Conservation (phyloP, 352 stramenopile genomes). For the Phytophthora kernoviae region DNA sequence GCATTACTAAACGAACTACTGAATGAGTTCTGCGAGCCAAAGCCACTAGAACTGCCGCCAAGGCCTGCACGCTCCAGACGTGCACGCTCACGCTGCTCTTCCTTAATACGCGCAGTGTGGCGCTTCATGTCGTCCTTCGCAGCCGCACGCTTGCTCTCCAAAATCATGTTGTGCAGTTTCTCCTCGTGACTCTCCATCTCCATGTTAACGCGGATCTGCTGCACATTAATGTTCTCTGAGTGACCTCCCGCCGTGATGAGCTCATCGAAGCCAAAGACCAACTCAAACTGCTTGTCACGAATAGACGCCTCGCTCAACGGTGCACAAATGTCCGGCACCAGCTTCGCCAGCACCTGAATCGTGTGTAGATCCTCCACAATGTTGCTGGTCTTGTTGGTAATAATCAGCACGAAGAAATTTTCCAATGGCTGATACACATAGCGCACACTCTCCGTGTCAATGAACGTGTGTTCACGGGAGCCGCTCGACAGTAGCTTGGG, state of each 20-base stretch:
- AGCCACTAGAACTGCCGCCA: slow-evolving; percentile 59
- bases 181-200: slow-evolving; percentile 99
- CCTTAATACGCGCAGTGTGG: slow-evolving; percentile 87
- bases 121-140: slow-evolving; percentile 91
- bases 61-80: slow-evolving; percentile 77
- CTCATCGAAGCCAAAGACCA: slow-evolving; percentile 99
- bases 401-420: slow-evolving; percentile 97
- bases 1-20: slow-evolving; percentile 65
- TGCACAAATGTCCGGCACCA: slow-evolving; percentile 95
- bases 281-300: slow-evolving; percentile 97
- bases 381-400: slow-evolving; percentile 99
- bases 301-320: slow-evolving; percentile 94
- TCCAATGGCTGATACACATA: slow-evolving; percentile 99
- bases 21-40: slow-evolving; percentile 78
- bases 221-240: slow-evolving; percentile 95
- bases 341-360: slow-evolving; percentile 97
- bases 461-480: slow-evolving; percentile 97
- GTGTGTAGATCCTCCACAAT: slow-evolving; percentile 99
- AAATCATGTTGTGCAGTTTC: slow-evolving; percentile 98
- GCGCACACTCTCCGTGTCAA: slow-evolving; percentile 98
- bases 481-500: slow-evolving; percentile 97
- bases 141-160: slow-evolving; percentile 94
- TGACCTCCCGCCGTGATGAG: slow-evolving; percentile 97
- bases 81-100: slow-evolving; percentile 85
- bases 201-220: slow-evolving; percentile 96